These are phyloP conservation scores for Penicillium verrucosum DNA, from an alignment of 2,329 filamentous ascomycete genomes.

Conservation along the genomic window DNA sequence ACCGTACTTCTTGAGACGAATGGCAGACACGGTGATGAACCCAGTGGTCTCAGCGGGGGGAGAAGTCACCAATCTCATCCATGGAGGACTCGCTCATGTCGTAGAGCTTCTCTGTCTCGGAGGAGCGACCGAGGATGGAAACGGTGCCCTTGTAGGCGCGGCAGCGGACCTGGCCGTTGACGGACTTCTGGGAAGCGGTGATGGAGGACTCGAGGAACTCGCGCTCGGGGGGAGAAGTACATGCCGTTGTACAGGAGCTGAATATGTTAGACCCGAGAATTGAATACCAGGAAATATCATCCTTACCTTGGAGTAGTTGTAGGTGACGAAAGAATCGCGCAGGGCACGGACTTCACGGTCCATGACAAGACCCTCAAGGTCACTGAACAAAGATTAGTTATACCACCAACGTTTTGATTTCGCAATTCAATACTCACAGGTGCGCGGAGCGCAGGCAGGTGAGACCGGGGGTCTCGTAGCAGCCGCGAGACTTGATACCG, in stretches of 20 bases:
- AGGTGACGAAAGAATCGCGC: constrained; percentile 68
- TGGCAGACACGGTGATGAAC: constrained; percentile 49
- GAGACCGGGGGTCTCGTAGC: constrained; percentile 60
- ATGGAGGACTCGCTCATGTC: constrained; percentile 63
- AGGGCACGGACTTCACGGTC: constrained; percentile 66
- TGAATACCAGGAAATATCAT: not conserved
- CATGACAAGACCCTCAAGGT: constrained; percentile 57
- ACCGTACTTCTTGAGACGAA: constrained; percentile 46
- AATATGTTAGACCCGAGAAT: constrained; percentile 2
- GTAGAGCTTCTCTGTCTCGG: constrained; percentile 68
- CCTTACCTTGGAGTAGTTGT: constrained; percentile 55
- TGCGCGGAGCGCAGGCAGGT: constrained; percentile 35
- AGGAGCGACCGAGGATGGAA: constrained; percentile 53
- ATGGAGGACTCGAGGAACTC: constrained; percentile 60
- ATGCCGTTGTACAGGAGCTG: constrained; percentile 28
- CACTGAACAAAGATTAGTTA: constrained; percentile 17
- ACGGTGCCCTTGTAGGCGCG: constrained; percentile 64
- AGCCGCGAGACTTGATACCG: constrained; percentile 75
- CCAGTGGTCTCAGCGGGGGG: constrained; percentile 64
- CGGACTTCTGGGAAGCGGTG: constrained; percentile 38
- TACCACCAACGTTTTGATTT: not conserved
- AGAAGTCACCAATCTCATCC: constrained; percentile 69
- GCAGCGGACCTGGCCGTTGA: constrained; percentile 62
- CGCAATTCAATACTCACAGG: constrained; percentile 52
- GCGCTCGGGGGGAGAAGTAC: constrained; percentile 68